Evolutionary conservation across 257 asterid species (phyloP).

Genomic region (Forsythia viridissima): DNA sequence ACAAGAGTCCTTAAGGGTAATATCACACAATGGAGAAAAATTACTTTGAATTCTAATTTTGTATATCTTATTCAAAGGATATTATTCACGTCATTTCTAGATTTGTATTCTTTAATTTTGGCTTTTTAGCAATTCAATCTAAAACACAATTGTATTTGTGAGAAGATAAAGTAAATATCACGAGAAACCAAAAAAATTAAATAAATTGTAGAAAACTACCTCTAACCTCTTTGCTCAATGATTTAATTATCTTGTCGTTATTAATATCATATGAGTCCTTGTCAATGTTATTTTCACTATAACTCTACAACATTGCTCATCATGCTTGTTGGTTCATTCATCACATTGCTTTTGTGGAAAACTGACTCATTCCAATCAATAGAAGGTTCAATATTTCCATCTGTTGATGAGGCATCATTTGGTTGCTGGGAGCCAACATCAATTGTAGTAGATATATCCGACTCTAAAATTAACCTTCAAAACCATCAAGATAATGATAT

Average conservation of each 20-base stretch:
- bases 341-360: constrained; percentile 20
- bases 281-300: constrained; percentile 34
- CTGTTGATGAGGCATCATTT: constrained; percentile 37
- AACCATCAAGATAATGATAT: too few species aligned
- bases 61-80: constrained; percentile 52
- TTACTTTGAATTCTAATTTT: constrained; percentile 80
- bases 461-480: constrained; percentile 31
- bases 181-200: neutral
- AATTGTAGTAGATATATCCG: constrained; percentile 50
- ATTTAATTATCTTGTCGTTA: constrained; percentile 48
- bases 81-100: constrained; percentile 30
- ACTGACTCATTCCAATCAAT: constrained; percentile 26
- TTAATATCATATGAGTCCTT: constrained; percentile 37
- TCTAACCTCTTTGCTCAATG: constrained; percentile 80
- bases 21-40: constrained; percentile 20
- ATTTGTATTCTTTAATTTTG: constrained; percentile 57
- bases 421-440: constrained; percentile 36
- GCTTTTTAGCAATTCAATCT: constrained; percentile 67
- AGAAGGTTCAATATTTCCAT: constrained; percentile 36
- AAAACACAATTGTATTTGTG: constrained; percentile 29
- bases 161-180: constrained; percentile 27
- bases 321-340: constrained; percentile 31
- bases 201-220: constrained; percentile 42
- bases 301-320: constrained; percentile 38
- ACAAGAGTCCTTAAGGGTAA: constrained; percentile 6